Percentiles rank a stretch among this genome's conserved stretches.
Conservation (phyloP, 495 filamentous ascomycete genomes). For the Mytilinidion resinicola region DNA sequence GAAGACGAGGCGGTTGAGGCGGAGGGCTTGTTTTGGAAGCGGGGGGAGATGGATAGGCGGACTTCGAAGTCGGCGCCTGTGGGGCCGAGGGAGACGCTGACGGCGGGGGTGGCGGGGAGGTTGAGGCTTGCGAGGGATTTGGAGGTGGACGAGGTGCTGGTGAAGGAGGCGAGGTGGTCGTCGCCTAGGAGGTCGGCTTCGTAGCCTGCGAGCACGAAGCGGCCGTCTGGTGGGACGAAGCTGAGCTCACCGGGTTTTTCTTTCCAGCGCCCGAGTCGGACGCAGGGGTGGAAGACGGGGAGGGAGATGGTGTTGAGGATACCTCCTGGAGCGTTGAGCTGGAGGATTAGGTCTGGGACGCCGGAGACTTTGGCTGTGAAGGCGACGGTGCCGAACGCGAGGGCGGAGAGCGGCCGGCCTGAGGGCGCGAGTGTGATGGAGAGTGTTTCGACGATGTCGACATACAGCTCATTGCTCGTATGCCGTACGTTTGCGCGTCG, state of each 20-base stretch:
- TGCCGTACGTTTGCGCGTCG: slow-evolving; percentile 86
- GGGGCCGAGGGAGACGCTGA: slow-evolving; percentile 70
- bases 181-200: slow-evolving; percentile 76
- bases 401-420: slow-evolving; percentile 74
- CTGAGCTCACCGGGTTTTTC: slow-evolving; percentile 83
- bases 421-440: slow-evolving; percentile 84
- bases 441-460: slow-evolving; percentile 88
- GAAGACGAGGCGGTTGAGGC: slow-evolving; percentile 13
- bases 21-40: slow-evolving; percentile 34
- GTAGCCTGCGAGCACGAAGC: slow-evolving; percentile 92
- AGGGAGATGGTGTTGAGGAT: slow-evolving; percentile 69
- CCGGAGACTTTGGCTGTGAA: slow-evolving; percentile 94
- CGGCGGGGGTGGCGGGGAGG: slow-evolving; percentile 72
- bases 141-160: slow-evolving; percentile 10
- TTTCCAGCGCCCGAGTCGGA: slow-evolving; percentile 76
- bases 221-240: slow-evolving; percentile 91
- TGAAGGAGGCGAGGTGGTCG: slow-evolving; percentile 19
- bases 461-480: slow-evolving; percentile 95
- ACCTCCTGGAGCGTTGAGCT: slow-evolving; percentile 63
- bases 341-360: slow-evolving; percentile 80
- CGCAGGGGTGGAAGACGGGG: slow-evolving; percentile 96
- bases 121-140: slow-evolving; percentile 54
- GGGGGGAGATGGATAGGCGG: slow-evolving; percentile 61
- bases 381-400: slow-evolving; percentile 87
- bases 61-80: slow-evolving; percentile 83